These are phyloP conservation scores for Saxophila tyrrhenica DNA, from an alignment of 495 filamentous ascomycete genomes.

Conservation along the genomic window DNA sequence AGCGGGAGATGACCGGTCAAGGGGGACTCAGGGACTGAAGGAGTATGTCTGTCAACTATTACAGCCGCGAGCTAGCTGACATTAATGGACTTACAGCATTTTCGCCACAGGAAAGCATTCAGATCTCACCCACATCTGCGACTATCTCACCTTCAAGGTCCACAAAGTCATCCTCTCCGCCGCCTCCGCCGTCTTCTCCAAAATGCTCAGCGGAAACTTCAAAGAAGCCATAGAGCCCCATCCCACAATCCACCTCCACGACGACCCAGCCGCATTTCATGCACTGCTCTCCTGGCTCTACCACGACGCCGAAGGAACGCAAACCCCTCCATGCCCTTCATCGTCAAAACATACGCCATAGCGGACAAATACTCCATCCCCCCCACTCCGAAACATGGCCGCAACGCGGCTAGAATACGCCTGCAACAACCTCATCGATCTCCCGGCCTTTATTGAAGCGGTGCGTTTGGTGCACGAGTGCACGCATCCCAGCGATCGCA, in stretches of 20 bases:
- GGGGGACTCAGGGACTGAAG: too few relatives aligned
- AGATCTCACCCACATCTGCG: slow-evolving; percentile 8
- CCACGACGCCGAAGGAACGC: not conserved
- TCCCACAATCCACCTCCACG: slow-evolving; percentile 5
- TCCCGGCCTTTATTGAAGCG: not conserved
- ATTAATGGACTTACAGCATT: not conserved
- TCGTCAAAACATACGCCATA: slow-evolving; percentile 5
- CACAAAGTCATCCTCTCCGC: slow-evolving; percentile 8
- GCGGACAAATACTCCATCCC: slow-evolving; percentile 13
- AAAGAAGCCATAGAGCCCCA: not conserved
- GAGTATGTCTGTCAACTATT: too few relatives aligned
- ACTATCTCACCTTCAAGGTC: slow-evolving; percentile 1
- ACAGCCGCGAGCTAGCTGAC: too few relatives aligned
- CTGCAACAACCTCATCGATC: not conserved
- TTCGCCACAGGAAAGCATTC: not conserved
- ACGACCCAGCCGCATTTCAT: slow-evolving; percentile 10
- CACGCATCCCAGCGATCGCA: not conserved
- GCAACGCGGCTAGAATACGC: not conserved
- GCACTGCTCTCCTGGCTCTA: slow-evolving; percentile 13
- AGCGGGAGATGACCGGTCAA: too few relatives aligned
- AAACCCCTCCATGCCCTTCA: not conserved
- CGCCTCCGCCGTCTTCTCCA: slow-evolving; percentile 7
- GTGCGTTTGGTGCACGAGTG: not conserved
- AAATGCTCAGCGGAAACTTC: not conserved
- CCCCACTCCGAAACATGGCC: not conserved